phyloP scores from a whole-genome alignment of 1,284 basidiomycete species.

The Gymnopus androsaceus region DNA sequence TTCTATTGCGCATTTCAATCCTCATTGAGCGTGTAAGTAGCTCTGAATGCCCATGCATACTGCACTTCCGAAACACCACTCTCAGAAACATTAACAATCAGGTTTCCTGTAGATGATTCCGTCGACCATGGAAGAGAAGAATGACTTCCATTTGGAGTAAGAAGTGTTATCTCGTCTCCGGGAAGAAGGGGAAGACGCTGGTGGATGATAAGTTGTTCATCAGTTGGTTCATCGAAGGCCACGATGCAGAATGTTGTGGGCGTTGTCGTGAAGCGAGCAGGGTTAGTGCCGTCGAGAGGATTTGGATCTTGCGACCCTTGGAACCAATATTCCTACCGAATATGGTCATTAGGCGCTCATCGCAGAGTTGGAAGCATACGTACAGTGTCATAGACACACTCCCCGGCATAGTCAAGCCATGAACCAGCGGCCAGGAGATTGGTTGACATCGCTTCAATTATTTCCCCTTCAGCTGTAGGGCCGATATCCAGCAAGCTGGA shows the following conservation, averaged over 20 bases:
- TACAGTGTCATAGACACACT: constrained; percentile 55
- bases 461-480: constrained; percentile 54
- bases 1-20: not conserved
- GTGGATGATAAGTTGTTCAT: constrained; percentile 38
- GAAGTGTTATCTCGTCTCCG: constrained; percentile 44
- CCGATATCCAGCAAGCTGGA: constrained; percentile 53
- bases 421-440: constrained; percentile 50
- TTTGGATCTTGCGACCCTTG: constrained; percentile 38
- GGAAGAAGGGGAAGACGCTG: constrained; percentile 47
- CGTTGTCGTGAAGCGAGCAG: constrained; percentile 53
- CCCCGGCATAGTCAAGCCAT: constrained; percentile 52
- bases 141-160: constrained; percentile 32
- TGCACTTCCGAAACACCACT: constrained; percentile 8
- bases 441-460: constrained; percentile 46
- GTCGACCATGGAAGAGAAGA: constrained; percentile 6
- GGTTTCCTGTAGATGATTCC: constrained; percentile 9
- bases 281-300: constrained; percentile 27
- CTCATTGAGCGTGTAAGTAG: constrained; percentile 10
- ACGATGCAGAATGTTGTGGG: constrained; percentile 53
- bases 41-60: constrained; percentile 22
- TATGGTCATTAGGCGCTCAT: not conserved
- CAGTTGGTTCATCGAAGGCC: constrained; percentile 39
- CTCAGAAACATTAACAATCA: constrained; percentile 16
- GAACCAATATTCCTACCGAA: constrained; percentile 42
- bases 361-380: constrained; percentile 20